Conservation (phyloP, 805 yeast species). For the Kodamaea jinghongensis region DNA sequence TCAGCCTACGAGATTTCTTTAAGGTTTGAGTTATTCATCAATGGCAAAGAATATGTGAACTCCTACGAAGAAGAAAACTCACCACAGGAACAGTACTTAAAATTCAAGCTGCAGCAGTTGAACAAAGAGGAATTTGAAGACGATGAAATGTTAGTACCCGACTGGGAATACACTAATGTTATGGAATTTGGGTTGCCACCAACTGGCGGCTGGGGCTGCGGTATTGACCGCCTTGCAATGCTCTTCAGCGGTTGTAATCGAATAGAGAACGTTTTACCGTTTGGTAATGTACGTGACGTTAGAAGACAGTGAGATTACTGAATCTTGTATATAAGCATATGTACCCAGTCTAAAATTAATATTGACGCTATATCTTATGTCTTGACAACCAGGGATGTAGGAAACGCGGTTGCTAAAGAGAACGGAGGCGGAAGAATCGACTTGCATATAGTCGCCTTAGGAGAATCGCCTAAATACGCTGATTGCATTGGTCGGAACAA, state of each 20-base stretch:
- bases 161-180: conserved; percentile 62
- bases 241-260: conserved; percentile 59
- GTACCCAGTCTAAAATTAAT: too few species aligned
- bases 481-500: too few species aligned
- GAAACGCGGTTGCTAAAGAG: too few species aligned
- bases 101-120: conserved; percentile 59
- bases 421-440: too few species aligned
- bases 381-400: too few species aligned
- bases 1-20: conserved; percentile 46
- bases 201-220: conserved; percentile 98
- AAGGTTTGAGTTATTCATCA: conserved; percentile 81
- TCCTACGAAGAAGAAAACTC: conserved; percentile 97
- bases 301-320: conserved; percentile 44
- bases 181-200: conserved; percentile 97
- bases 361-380: too few species aligned
- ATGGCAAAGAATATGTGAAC: conserved; percentile 79
- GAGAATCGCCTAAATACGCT: too few species aligned
- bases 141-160: conserved; percentile 66
- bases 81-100: conserved; percentile 65
- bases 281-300: conserved; percentile 74
- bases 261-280: conserved; percentile 72
- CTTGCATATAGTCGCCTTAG: too few species aligned
- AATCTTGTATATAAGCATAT: too few species aligned
- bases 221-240: conserved; percentile 88
- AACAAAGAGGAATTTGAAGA: conserved; percentile 51